These are phyloP conservation scores for Plectranthus barbatus DNA, from an alignment of 257 asterid genomes.

Conservation along the genomic window DNA sequence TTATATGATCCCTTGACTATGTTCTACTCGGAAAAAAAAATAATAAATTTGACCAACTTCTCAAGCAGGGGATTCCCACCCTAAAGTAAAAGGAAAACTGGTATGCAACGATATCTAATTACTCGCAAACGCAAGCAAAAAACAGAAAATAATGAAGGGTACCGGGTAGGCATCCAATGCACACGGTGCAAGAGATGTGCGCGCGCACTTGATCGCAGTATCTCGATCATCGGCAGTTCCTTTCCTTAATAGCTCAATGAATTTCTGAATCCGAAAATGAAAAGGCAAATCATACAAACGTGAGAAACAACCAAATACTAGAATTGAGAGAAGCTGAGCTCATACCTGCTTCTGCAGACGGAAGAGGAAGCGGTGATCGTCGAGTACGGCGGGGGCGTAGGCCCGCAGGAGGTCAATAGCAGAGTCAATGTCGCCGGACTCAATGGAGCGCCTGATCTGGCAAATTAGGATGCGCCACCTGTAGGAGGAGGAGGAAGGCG, in stretches of 20 bases:
- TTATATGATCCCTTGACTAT: too few species aligned
- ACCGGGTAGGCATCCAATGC: slow-evolving; percentile 98
- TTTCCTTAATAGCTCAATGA: slow-evolving; percentile 80
- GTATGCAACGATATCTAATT: neutral
- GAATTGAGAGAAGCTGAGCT: neutral
- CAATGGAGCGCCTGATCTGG: slow-evolving; percentile 68
- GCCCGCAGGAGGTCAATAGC: slow-evolving; percentile 61
- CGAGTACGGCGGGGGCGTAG: slow-evolving; percentile 61
- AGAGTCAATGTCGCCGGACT: slow-evolving; percentile 74
- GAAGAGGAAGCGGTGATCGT: slow-evolving; percentile 91
- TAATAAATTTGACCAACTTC: neutral
- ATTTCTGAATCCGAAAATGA: slow-evolving; percentile 39
- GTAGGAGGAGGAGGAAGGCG: slow-evolving; percentile 45
- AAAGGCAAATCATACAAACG: neutral
- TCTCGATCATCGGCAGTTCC: slow-evolving; percentile 77
- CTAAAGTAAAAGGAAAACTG: neutral
- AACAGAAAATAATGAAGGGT: neutral
- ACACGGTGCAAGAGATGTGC: slow-evolving; percentile 84
- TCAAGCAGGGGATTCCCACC: neutral
- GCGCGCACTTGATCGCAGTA: slow-evolving; percentile 66
- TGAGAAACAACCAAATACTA: neutral
- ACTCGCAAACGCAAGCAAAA: neutral
- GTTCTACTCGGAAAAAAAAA: too few species aligned
- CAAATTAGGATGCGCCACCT: slow-evolving; percentile 74
- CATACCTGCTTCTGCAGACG: slow-evolving; percentile 88